Conservation (phyloP, 495 filamentous ascomycete genomes). For the Aspergillus incahuasiensis region DNA sequence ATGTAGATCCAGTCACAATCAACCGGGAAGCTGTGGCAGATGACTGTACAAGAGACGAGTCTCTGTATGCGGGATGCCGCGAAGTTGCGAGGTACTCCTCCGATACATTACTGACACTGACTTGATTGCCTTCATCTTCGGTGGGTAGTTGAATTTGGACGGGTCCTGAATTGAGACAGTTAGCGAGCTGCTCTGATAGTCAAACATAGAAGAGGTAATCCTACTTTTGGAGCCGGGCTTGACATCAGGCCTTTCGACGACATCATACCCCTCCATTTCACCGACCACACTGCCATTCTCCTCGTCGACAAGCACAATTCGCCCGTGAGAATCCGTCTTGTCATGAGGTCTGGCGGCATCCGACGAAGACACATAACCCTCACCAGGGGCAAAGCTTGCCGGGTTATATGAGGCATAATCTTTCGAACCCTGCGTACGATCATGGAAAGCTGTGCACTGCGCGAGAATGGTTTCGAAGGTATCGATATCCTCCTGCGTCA, state of each 20-base stretch:
- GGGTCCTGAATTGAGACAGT: constrained; percentile 55
- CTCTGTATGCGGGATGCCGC: constrained; percentile 82
- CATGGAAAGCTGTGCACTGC: constrained; percentile 90
- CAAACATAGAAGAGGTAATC: constrained; percentile 13
- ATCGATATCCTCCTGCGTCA: constrained; percentile 86
- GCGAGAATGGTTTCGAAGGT: constrained; percentile 96
- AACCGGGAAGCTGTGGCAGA: constrained; percentile 87
- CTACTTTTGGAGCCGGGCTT: constrained; percentile 83
- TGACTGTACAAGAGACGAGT: constrained; percentile 80
- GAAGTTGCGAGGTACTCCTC: constrained; percentile 77
- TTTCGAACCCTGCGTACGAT: constrained; percentile 62
- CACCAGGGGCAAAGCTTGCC: constrained; percentile 68
- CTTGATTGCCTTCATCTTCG: constrained; percentile 63
- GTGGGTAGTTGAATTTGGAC: constrained; percentile 82
- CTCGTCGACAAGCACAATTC: constrained; percentile 90
- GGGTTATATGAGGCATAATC: constrained; percentile 66
- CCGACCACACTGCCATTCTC: constrained; percentile 94
- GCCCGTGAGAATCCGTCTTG: constrained; percentile 15
- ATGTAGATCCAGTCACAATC: constrained; percentile 79
- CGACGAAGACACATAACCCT: constrained; percentile 57
- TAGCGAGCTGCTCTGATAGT: constrained; percentile 10
- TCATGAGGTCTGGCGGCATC: not conserved
- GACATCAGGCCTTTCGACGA: constrained; percentile 69
- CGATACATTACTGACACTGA: constrained; percentile 70
- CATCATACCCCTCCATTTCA: constrained; percentile 78